Conservation (phyloP, 2,329 filamentous ascomycete species). For the Calonectria henricotiae region DNA sequence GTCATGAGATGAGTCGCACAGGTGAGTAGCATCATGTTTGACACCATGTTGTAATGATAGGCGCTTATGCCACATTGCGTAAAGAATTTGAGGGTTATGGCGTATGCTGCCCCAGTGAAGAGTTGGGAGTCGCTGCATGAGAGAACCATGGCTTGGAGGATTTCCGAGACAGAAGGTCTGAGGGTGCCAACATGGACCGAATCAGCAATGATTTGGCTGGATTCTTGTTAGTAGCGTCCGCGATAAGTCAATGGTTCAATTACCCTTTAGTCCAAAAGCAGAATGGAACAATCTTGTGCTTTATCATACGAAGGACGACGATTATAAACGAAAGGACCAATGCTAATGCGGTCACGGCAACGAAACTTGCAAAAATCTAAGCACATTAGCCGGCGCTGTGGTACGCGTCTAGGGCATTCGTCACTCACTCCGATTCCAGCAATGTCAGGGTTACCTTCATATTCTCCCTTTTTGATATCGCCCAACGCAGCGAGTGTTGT, state of each 20-base stretch:
- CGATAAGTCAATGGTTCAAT: neutral
- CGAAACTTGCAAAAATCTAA: slow-evolving; percentile 32
- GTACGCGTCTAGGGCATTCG: no score
- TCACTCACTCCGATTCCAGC: slow-evolving; percentile 25
- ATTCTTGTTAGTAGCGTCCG: neutral
- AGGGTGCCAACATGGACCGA: neutral
- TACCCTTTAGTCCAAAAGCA: slow-evolving; percentile 16
- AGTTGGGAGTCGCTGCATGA: slow-evolving; percentile 39
- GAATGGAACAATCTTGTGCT: slow-evolving; percentile 31
- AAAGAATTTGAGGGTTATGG: slow-evolving; percentile 32
- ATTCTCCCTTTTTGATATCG: slow-evolving; percentile 19
- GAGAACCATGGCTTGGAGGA: slow-evolving; percentile 37
- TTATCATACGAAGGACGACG: slow-evolving; percentile 29
- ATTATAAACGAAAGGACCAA: slow-evolving; percentile 24
- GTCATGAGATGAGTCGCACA: slow-evolving; percentile 39
- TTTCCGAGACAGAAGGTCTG: slow-evolving; percentile 31
- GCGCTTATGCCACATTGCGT: slow-evolving; percentile 30
- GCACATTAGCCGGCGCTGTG: neutral
- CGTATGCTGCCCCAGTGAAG: slow-evolving; percentile 37
- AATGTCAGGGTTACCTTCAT: slow-evolving; percentile 22
- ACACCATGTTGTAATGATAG: slow-evolving; percentile 39
- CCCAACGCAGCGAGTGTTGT: slow-evolving; percentile 11
- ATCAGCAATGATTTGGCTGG: neutral
- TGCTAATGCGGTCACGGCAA: slow-evolving; percentile 31
- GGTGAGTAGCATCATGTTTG: slow-evolving; percentile 38